These are phyloP conservation scores for Hypoxylon sp. DNA, from an alignment of 2,329 filamentous ascomycete species.

Conservation along the genomic window DNA sequence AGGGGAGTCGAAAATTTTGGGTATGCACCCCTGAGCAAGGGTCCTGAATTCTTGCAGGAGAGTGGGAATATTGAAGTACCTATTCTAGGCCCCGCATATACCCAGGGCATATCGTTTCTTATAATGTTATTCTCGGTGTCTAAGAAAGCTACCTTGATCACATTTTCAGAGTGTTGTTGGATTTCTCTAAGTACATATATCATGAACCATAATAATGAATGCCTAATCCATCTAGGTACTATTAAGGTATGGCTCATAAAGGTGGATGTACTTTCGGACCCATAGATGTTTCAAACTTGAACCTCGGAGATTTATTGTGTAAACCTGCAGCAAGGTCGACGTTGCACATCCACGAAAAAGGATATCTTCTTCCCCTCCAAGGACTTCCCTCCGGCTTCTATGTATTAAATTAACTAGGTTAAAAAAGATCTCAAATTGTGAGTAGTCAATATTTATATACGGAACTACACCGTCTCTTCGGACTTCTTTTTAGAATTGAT, in stretches of 20 bases:
- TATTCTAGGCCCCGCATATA: slow-evolving; percentile 15
- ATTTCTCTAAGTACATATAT: not conserved
- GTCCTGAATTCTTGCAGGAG: slow-evolving; percentile 28
- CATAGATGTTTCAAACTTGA: slow-evolving; percentile 31
- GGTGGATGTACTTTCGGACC: slow-evolving; percentile 16
- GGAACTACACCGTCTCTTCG: not conserved
- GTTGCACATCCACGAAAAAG: slow-evolving; percentile 28
- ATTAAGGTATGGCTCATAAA: not conserved
- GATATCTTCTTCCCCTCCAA: slow-evolving; percentile 8
- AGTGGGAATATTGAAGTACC: slow-evolving; percentile 6
- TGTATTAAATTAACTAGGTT: slow-evolving; percentile 7
- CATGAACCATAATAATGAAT: not conserved
- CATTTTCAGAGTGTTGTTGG: not conserved
- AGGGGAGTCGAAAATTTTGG: slow-evolving; percentile 16
- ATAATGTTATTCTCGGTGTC: slow-evolving; percentile 4
- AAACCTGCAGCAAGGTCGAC: slow-evolving; percentile 24
- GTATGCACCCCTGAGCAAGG: slow-evolving; percentile 43
- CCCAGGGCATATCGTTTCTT: slow-evolving; percentile 6
- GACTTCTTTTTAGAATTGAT: slow-evolving; percentile 7
- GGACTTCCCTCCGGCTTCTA: slow-evolving; percentile 1
- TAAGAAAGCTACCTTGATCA: not conserved
- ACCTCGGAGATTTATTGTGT: slow-evolving; percentile 45
- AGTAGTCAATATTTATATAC: slow-evolving; percentile 3
- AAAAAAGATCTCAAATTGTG: slow-evolving; percentile 2
- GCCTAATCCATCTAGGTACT: not conserved